Conservation (phyloP, 768 basidiomycete species). For the Tulasnella sp. region DNA sequence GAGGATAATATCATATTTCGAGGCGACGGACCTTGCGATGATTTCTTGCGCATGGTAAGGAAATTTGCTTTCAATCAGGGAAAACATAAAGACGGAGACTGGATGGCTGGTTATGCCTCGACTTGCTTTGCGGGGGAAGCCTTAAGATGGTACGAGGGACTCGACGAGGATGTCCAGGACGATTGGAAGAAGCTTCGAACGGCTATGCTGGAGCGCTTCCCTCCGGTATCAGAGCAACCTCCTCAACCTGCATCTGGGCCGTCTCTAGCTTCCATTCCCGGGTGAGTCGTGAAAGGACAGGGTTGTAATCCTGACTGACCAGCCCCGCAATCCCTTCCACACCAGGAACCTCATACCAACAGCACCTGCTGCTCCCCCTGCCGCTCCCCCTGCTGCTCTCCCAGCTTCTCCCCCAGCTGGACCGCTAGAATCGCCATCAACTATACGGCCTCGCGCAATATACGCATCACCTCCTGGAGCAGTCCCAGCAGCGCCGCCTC, state of each 20-base stretch:
- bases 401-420: neutral
- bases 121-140: conserved; percentile 14
- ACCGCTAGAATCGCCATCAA: neutral
- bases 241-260: neutral
- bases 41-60: neutral
- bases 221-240: neutral
- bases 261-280: neutral
- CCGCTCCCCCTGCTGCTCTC: neutral
- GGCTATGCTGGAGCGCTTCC: conserved; percentile 1
- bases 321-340: neutral
- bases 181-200: conserved; percentile 8
- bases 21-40: neutral
- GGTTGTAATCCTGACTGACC: neutral
- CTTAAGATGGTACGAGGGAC: neutral
- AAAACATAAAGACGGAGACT: neutral
- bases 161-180: conserved; percentile 12
- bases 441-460: neutral
- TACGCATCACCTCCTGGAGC: neutral
- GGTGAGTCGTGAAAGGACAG: neutral
- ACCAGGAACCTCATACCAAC: conserved; percentile 1
- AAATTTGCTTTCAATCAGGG: neutral
- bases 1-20: neutral
- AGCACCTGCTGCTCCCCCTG: neutral
- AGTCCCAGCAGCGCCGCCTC: neutral
- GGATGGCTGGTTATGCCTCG: conserved; percentile 5